Evolutionary conservation across 257 asterid species (phyloP).

Genomic region (Plantago ovata): DNA sequence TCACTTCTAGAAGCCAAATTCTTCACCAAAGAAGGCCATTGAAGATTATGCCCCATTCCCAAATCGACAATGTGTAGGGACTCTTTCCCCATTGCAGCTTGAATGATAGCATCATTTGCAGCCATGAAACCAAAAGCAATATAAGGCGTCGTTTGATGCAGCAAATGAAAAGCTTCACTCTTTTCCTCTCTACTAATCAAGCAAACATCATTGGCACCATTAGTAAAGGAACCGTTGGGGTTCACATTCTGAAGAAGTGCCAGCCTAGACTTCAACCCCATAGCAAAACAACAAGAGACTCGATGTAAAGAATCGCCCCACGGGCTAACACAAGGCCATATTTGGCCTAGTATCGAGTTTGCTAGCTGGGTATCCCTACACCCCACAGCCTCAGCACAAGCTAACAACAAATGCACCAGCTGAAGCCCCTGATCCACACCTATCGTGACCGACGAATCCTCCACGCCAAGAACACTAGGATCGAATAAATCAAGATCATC

Average conservation of each 20-base stretch:
- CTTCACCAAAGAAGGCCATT: slow-evolving; percentile 47
- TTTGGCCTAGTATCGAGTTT: slow-evolving; percentile 36
- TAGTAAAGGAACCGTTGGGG: slow-evolving; percentile 30
- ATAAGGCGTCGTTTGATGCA: slow-evolving; percentile 51
- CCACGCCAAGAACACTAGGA: slow-evolving; percentile 10
- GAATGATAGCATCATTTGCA: slow-evolving; percentile 54
- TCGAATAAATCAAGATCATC: slow-evolving; percentile 17
- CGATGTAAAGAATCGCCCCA: slow-evolving; percentile 57
- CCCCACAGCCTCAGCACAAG: slow-evolving; percentile 66
- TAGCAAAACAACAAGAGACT: slow-evolving; percentile 47
- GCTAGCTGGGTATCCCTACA: slow-evolving; percentile 51
- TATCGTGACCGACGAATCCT: slow-evolving; percentile 8
- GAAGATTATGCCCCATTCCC: slow-evolving; percentile 48
- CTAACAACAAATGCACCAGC: slow-evolving; percentile 52
- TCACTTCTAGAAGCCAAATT: slow-evolving; percentile 25
- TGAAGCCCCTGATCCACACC: slow-evolving; percentile 49
- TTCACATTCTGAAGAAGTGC: slow-evolving; percentile 30
- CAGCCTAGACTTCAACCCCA: slow-evolving; percentile 42
- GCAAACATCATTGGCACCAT: slow-evolving; percentile 14
- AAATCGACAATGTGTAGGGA: slow-evolving; percentile 47
- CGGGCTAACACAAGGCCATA: slow-evolving; percentile 39
- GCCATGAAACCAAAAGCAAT: slow-evolving; percentile 44
- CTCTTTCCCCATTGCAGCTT: slow-evolving; percentile 36
- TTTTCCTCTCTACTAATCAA: slow-evolving; percentile 27
- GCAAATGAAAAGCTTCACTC: slow-evolving; percentile 36